Conservation (phyloP, 306 rosid species). For the Styphnolobium japonicum region DNA sequence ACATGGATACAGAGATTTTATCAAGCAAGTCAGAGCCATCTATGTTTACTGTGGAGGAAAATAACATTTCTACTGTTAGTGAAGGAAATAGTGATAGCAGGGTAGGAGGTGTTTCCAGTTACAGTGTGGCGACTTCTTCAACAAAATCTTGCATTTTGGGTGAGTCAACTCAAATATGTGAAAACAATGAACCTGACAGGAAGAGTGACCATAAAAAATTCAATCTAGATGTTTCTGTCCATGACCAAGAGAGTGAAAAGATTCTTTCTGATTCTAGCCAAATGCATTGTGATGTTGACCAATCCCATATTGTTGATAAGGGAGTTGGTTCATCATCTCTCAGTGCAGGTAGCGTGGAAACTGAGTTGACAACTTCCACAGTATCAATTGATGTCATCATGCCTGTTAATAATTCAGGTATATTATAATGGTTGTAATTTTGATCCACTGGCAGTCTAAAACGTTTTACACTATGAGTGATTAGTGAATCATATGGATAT, state of each 20-base stretch:
- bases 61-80: constrained; percentile 28
- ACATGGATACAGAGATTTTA: constrained; percentile 30
- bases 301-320: constrained; percentile 38
- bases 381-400: constrained; percentile 19
- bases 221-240: constrained; percentile 33
- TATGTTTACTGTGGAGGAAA: constrained; percentile 27
- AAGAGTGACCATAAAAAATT: constrained; percentile 29
- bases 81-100: constrained; percentile 37
- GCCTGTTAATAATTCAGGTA: constrained; percentile 60
- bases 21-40: constrained; percentile 36
- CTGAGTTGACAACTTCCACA: constrained; percentile 36
- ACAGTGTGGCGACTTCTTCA: constrained; percentile 26
- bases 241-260: constrained; percentile 39
- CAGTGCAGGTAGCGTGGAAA: constrained; percentile 30
- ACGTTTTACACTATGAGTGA: neutral
- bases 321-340: constrained; percentile 40
- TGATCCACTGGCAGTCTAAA: neutral
- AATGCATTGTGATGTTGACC: constrained; percentile 31
- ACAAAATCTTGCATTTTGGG: constrained; percentile 36
- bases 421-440: constrained; percentile 14
- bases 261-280: constrained; percentile 37
- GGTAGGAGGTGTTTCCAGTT: constrained; percentile 31
- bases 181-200: constrained; percentile 25
- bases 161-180: constrained; percentile 47
- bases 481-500: neutral